These are phyloP conservation scores for Beauveria medogensis DNA, from an alignment of 2,329 filamentous ascomycete genomes.

Conservation along the genomic window DNA sequence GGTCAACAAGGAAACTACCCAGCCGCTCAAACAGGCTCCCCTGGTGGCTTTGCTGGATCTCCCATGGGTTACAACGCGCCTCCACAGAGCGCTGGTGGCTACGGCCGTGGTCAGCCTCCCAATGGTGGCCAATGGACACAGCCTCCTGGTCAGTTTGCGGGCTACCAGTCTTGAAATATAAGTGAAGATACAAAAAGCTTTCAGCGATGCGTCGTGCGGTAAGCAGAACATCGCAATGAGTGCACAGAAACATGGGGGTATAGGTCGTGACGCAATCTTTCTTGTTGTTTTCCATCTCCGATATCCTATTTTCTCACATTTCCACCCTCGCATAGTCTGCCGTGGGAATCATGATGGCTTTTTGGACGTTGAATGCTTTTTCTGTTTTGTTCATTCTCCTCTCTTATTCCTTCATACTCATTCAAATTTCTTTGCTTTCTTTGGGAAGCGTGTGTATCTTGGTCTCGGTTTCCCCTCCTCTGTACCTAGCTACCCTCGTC, in stretches of 20 bases:
- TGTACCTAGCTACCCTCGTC: constrained; percentile 13
- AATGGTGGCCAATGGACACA: constrained; percentile 46
- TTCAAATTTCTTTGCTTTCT: constrained; percentile 7
- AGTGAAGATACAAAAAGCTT: not conserved
- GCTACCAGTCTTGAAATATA: constrained; percentile 50
- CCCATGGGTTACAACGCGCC: constrained; percentile 60
- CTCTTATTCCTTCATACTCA: constrained; percentile 9
- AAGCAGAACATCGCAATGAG: not conserved
- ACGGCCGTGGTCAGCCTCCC: constrained; percentile 65
- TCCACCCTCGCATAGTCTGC: not conserved
- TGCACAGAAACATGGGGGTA: constrained; percentile 4
- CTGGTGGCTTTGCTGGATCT: constrained; percentile 55
- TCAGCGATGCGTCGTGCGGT: not conserved
- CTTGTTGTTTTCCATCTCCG: constrained; percentile 14
- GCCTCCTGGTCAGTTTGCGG: constrained; percentile 47
- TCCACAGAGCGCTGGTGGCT: constrained; percentile 72
- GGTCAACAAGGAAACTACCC: constrained; percentile 59
- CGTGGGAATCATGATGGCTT: constrained; percentile 9
- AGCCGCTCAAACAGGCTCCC: constrained; percentile 49
- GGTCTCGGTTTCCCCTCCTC: constrained; percentile 15
- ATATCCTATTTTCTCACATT: constrained; percentile 8
- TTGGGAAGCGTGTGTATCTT: constrained; percentile 5
- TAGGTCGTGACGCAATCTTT: constrained; percentile 7
- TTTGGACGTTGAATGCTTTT: constrained; percentile 9
- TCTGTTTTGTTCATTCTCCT: constrained; percentile 8